Base-by-base conservation (phyloP, 2,329 filamentous ascomycete genomes). In the Aspergillus luchuensis region DNA sequence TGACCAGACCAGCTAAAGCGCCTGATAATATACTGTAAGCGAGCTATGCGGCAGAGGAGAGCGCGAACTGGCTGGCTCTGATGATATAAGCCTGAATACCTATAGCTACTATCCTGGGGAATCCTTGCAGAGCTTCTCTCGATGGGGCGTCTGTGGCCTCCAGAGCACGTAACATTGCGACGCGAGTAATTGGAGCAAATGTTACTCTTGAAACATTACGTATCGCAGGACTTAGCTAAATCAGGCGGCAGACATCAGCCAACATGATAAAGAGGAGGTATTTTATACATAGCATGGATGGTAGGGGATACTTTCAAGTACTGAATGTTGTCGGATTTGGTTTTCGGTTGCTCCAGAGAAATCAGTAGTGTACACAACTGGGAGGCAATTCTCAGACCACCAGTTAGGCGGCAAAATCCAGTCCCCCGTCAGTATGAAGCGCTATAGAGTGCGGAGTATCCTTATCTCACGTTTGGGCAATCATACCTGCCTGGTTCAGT, bases 11-110 rank as follows among this genome's bases (percentile, higher is more conserved):
- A 53, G 15, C 41, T 13, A 47, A 41, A 33, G 53, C 41, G 38
- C 15, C 28, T 45, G 45, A 30, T 10, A 47, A 10, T 47, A 47
- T 56, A n/a, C 41, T 33, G n/a, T 47, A 47, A 56, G 39, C 53
- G 53, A 56, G 53, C 10, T 56, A 56, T 56, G 53, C 53, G 53
- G 53, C 53, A 56, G 53, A 30, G 8, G n/a, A 36, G 28, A 30
- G 8, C 17, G 8, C 30, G 33, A 36, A 28, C n/a, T 33, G 17
- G 10, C 8, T 45, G 15, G 13, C 17, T n/a, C 5, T 8, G 39
- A 21, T 13, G 39, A 38, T 10, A 28, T 30, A 50, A 30, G 15
- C 47, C 25, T 10, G 47, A 21, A 11, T 15, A n/a, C n/a, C 52
- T 33, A 19, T 47, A 25, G 6, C 17, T 19, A 47, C 1, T 2